A percentile compares a stretch with the other conserved stretches of the same genome.
Evolutionary conservation across 2,329 filamentous ascomycete species (phyloP).

Genomic region (Aspergillus amoenus): DNA sequence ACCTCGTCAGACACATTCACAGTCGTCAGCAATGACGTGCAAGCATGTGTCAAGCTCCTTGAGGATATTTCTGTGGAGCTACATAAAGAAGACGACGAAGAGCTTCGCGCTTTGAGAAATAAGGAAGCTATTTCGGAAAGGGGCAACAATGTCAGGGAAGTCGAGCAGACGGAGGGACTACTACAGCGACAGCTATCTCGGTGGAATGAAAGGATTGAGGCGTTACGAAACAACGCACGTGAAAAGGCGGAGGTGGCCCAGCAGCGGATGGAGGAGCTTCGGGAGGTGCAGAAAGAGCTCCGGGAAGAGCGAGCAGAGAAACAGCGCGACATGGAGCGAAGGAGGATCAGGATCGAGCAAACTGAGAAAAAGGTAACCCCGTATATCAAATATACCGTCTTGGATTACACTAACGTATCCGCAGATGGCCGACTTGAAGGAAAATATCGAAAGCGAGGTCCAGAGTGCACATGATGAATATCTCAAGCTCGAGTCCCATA

Average conservation of each 20-base stretch:
- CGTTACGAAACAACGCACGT: conserved; percentile 74
- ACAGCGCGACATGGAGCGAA: conserved; percentile 85
- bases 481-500: conserved; percentile 94
- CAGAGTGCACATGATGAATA: conserved; percentile 90
- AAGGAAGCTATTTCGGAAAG: conserved; percentile 84
- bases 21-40: conserved; percentile 80
- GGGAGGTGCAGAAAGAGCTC: conserved; percentile 74
- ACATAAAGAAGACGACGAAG: conserved; percentile 86
- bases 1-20: conserved; percentile 88
- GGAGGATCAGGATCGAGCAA: conserved; percentile 92
- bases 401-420: conserved; percentile 21
- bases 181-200: conserved; percentile 80
- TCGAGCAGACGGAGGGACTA: conserved; percentile 82
- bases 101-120: conserved; percentile 74
- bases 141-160: conserved; percentile 84
- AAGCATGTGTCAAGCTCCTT: conserved; percentile 82
- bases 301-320: conserved; percentile 84
- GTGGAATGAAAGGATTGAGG: conserved; percentile 83
- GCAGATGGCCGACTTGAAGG: conserved; percentile 95
- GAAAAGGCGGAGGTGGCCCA: conserved; percentile 80
- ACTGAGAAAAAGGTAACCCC: conserved; percentile 88
- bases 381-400: background rate
- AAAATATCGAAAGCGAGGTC: conserved; percentile 94
- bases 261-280: conserved; percentile 85
- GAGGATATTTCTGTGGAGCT: conserved; percentile 85